Evolutionary conservation across 306 rosid species (phyloP), one percentile per base, ranked within the genome.

Genomic region (Malus asiatica): DNA sequence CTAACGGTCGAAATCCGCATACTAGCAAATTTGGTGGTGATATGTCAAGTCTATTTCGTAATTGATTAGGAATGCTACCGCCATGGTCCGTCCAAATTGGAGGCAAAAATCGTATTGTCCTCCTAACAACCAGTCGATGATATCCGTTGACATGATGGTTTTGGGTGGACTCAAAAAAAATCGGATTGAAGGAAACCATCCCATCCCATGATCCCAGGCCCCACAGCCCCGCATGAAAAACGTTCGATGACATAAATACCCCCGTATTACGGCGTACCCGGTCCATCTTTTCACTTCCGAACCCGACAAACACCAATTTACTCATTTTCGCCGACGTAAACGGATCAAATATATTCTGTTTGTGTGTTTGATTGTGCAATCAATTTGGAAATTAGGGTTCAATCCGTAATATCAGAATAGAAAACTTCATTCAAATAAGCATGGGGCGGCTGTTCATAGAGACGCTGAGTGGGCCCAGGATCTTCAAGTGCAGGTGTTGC

Each of bases 401-500:
- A n/a, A 2, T 1, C 33, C 27, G 38, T 35, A 20, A 12, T 14
- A 22, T 4, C 4, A 15, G 22, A 38, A 9, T 18, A 12, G 18
- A 73, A 35, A 11, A 11, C 22, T 5, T 27, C 23, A 27, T 35
- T 46, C n/a, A 64, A 19, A 46, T 48, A 40, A 19, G 15, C 40
- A 81, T 81, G 84, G 84, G 84, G 66, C 63, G 84, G 64, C 75
- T 81, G 13, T 81, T 71, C 51, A 42, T 81, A 66, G 78, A 76
- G 74, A 64, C 68, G 15, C 78, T 81, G 65, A 72, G 61, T 32
- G 81, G 84, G 16, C 55, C 74, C 5, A 81, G 32, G 84, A 72
- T 81, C 74, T 81, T 76, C 84, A 81, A 76, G 80, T 81, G 84
- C 81, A 81, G 38, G 70, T 76, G 44, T 67, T 81, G 84, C 81